Evolutionary conservation across 2,329 filamentous ascomycete genomes (phyloP).

Genomic region (Talaromyces sp.): DNA sequence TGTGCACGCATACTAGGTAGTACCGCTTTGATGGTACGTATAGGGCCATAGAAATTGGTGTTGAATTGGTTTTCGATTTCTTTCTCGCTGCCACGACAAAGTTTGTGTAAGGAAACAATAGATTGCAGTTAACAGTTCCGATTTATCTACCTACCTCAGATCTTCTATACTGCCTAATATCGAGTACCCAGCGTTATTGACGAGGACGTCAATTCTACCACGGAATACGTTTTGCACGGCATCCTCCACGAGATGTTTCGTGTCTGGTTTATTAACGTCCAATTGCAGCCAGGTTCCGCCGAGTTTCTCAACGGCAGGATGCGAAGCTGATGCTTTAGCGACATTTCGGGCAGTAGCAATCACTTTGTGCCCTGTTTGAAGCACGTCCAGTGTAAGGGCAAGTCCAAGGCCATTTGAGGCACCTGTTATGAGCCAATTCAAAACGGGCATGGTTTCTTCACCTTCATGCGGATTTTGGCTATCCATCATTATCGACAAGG

Average conservation of each 20-base stretch:
- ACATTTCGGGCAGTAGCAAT: not conserved
- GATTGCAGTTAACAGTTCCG: not conserved
- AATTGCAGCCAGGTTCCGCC: not conserved
- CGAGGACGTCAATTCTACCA: not conserved
- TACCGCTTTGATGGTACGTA: not conserved
- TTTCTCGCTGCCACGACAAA: not conserved
- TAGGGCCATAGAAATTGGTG: constrained; percentile 1
- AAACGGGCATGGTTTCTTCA: not conserved
- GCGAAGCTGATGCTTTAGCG: not conserved
- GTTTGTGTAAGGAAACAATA: not conserved
- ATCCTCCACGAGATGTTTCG: not conserved
- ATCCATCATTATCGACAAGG: not conserved
- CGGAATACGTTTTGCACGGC: not conserved
- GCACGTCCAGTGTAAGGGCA: not conserved
- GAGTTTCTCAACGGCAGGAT: not conserved
- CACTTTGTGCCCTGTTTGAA: not conserved
- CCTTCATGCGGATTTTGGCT: not conserved
- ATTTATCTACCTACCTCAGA: not conserved
- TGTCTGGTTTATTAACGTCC: not conserved
- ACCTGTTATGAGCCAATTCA: constrained; percentile 1
- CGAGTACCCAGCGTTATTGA: constrained; percentile 6
- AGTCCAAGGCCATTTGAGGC: constrained; percentile 3
- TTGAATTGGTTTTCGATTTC: not conserved
- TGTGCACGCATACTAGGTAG: not conserved
- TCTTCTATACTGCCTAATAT: not conserved